Conservation (phyloP, 169 alveolate genomes). For the Blepharisma undulans region DNA sequence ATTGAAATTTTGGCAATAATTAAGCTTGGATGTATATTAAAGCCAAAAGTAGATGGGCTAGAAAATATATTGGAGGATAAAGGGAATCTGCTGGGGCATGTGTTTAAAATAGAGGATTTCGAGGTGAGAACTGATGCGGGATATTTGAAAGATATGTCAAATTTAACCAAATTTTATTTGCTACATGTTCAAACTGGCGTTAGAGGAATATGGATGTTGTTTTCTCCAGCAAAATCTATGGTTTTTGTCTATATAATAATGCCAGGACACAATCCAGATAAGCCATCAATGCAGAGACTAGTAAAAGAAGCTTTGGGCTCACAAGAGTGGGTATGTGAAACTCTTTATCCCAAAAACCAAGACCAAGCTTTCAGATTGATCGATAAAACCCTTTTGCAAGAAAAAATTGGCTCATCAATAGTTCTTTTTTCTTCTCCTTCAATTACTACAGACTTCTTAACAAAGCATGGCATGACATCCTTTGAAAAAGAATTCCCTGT, state of each 20-base stretch:
- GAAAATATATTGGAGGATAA: constrained; percentile 55
- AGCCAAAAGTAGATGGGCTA: constrained; percentile 52
- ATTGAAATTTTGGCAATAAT: constrained; percentile 68
- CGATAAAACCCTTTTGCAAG: constrained; percentile 33
- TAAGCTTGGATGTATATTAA: constrained; percentile 67
- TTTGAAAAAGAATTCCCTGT: constrained; percentile 37
- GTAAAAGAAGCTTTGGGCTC: constrained; percentile 15
- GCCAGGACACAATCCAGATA: constrained; percentile 33
- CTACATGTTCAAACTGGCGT: neutral
- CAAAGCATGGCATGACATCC: constrained; percentile 34
- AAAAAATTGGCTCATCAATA: constrained; percentile 42
- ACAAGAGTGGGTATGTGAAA: constrained; percentile 24
- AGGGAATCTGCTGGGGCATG: constrained; percentile 42
- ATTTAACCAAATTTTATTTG: neutral
- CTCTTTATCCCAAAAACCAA: constrained; percentile 43
- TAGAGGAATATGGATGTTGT: constrained; percentile 7
- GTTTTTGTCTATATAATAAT: neutral
- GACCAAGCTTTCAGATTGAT: constrained; percentile 5
- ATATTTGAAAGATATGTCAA: neutral
- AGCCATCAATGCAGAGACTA: neutral
- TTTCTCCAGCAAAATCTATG: neutral
- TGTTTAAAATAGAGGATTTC: constrained; percentile 15
- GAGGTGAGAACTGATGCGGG: constrained; percentile 28
- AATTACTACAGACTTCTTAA: neutral
- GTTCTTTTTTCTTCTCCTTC: constrained; percentile 38